Evolutionary conservation across 306 rosid species (phyloP).

Genomic region (Medicago lupulina): DNA sequence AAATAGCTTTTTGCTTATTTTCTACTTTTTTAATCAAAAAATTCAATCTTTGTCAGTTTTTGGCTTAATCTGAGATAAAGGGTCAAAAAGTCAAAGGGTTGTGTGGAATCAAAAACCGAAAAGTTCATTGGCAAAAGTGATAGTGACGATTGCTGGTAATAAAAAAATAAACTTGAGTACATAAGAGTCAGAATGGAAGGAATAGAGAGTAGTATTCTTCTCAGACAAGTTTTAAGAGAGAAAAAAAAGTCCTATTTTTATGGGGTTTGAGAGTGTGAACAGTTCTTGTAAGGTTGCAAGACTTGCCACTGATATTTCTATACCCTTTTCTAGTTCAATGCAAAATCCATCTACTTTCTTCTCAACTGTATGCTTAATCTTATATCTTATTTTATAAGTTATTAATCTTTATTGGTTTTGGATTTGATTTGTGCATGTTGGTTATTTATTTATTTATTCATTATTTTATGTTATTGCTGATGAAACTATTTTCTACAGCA

Average conservation of each 20-base stretch:
- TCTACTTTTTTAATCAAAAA: conserved; percentile 43
- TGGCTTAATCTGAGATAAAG: conserved; percentile 53
- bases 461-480: conserved; percentile 32
- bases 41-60: conserved; percentile 54
- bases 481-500: conserved; percentile 50
- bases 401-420: neutral
- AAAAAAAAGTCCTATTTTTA: conserved; percentile 8
- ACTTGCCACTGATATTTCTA: conserved; percentile 48
- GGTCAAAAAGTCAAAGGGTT: conserved; percentile 50
- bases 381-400: conserved; percentile 17
- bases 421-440: conserved; percentile 25
- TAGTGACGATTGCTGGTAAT: conserved; percentile 41
- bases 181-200: conserved; percentile 38
- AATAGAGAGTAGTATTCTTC: neutral
- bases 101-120: conserved; percentile 34
- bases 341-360: conserved; percentile 44
- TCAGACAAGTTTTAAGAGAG: conserved; percentile 36
- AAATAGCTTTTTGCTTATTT: conserved; percentile 55
- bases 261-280: conserved; percentile 14
- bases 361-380: conserved; percentile 55
- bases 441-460: neutral
- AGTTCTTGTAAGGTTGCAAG: conserved; percentile 42
- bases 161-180: conserved; percentile 14
- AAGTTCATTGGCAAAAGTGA: conserved; percentile 46
- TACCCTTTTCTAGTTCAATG: conserved; percentile 50